Conservation (phyloP, 2,329 filamentous ascomycete species). For the Pseudogymnoascus sp. region DNA sequence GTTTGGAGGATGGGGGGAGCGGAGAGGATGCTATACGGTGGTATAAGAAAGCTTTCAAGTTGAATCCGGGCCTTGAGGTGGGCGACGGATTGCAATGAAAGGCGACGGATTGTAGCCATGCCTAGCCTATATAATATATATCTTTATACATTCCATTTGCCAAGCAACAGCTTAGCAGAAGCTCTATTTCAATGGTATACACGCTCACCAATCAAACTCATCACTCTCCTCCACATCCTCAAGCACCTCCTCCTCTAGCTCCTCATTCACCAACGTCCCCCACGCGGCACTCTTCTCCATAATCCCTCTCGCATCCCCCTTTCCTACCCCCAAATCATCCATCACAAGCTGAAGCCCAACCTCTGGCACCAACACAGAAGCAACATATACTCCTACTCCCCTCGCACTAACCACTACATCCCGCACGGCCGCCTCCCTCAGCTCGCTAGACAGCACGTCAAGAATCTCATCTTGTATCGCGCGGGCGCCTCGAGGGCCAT, state of each 20-base stretch:
- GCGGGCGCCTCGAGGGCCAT: conserved; percentile 66
- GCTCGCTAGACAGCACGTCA: conserved; percentile 46
- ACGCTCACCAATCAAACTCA: conserved; percentile 13
- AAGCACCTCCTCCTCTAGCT: conserved; percentile 55
- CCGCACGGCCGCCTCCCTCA: conserved; percentile 55
- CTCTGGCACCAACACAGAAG: conserved; percentile 72
- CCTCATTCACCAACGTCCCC: conserved; percentile 26
- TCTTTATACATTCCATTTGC: too few species aligned
- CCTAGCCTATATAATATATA: too few species aligned
- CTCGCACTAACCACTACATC: conserved; percentile 61
- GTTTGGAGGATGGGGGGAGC: too few species aligned
- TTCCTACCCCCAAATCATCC: conserved; percentile 47
- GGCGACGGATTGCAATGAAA: too few species aligned
- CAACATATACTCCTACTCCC: conserved; percentile 62
- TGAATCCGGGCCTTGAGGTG: too few species aligned
- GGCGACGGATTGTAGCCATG: too few species aligned
- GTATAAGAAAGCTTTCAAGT: too few species aligned
- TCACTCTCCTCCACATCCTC: conserved; percentile 41
- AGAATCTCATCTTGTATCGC: conserved; percentile 67
- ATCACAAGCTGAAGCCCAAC: conserved; percentile 47
- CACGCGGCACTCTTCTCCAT: conserved; percentile 21
- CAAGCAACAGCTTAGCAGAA: too few species aligned
- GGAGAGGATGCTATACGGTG: too few species aligned
- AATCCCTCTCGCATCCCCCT: conserved; percentile 31
- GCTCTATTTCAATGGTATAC: too few species aligned